Evolutionary conservation across 2,329 filamentous ascomycete genomes (phyloP), one percentile per base, ranked within the genome.

Genomic region (Paecilomyces dactylethromorphus): DNA sequence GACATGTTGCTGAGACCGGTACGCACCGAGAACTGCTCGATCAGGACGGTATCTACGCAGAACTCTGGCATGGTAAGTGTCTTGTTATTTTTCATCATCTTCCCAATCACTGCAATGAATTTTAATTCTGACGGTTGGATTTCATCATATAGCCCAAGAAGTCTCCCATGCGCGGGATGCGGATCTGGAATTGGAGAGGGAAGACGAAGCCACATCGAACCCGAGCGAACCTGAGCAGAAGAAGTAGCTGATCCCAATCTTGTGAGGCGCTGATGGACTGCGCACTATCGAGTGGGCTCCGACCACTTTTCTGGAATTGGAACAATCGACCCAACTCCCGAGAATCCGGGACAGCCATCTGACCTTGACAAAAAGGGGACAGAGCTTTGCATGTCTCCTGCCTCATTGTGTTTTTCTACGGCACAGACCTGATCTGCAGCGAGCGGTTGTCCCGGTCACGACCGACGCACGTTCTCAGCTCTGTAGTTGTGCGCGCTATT

Each of bases 1-100:
- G 94, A 0, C 80, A 79, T 13, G 92, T 97, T n/a, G 91, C 87
- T 2, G 94, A 97, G 77, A 86, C 84, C 73, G 94, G 94, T 13
- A 96, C 90, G 15, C 94, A 99, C 74, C 83, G 88, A 60, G 84
- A 94, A 71, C 77, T 99, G 59, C 85, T 97, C 62, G 89, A 94
- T 65, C 80, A 77, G 32, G 64, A 78, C 15, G 88, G 84, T 11
- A 80, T 97, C 22, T 97, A 97, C 73, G 86, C 90, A 6, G 89
- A 96, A 74, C 79, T 97, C 53, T 97, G 93, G 93, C 92, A 87
- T 77, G 87, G 88, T 90, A 78, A 81, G 87, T 45, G 39, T 45
- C 15, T n/a, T 45, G 18, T 45, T n/a, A 6, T 45, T 45, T 3
- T 21, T 45, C n/a, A 18, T 45, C 21, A n/a, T 18, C 26, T 26